These are phyloP conservation scores for Venturia oleaginea DNA, from an alignment of 2,329 filamentous ascomycete species.

Conservation along the genomic window DNA sequence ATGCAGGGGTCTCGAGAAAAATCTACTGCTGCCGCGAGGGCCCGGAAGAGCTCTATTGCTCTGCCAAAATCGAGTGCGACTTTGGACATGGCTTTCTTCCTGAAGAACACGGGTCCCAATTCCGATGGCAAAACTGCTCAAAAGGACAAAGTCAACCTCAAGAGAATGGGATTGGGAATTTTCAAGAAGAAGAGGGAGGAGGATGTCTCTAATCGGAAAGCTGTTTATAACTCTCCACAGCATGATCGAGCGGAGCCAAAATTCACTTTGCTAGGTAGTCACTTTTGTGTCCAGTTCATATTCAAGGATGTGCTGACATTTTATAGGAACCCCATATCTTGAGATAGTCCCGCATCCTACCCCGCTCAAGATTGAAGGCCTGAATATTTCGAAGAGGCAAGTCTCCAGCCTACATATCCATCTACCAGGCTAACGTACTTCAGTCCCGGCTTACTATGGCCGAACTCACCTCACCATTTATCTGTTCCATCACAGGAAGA, in stretches of 20 bases:
- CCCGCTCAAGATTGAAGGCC: not conserved
- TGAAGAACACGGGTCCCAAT: constrained; percentile 29
- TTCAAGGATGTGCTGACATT: not conserved
- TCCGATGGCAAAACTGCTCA: not conserved
- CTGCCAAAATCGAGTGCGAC: constrained; percentile 16
- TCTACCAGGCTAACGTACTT: not conserved
- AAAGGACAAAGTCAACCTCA: not conserved
- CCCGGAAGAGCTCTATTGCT: constrained; percentile 13
- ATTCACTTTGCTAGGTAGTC: constrained; percentile 1
- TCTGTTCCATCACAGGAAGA: constrained; percentile 8
- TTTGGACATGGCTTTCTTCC: constrained; percentile 29
- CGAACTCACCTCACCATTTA: not conserved
- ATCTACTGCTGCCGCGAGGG: not conserved
- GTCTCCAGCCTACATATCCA: not conserved
- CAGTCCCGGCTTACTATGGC: not conserved
- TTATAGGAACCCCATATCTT: constrained; percentile 18
- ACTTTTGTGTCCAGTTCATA: not conserved
- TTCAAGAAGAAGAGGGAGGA: constrained; percentile 13
- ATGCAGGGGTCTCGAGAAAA: not conserved
- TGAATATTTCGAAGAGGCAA: not conserved
- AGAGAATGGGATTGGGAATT: constrained; percentile 1
- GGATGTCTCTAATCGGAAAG: not conserved
- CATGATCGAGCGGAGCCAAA: constrained; percentile 7
- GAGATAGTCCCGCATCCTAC: constrained; percentile 17
- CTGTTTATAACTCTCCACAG: not conserved